Base-by-base conservation (phyloP, 441 rosid species). In the Pelargonium myrrhifolium region DNA sequence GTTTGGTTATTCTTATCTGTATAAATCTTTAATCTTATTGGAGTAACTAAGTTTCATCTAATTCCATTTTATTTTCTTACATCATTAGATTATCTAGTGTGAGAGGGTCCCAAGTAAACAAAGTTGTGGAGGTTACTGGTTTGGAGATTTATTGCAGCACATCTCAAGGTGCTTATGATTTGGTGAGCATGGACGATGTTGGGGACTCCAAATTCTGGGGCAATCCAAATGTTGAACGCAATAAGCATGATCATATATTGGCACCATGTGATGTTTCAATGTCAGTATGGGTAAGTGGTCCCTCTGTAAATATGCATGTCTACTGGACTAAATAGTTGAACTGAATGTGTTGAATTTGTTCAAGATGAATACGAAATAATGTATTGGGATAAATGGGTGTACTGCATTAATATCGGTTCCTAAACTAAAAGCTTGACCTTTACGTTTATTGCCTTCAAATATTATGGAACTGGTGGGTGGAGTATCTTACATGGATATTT, bases 81-180 rank as follows among this genome's bases (percentile, higher is more conserved):
- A 5, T 60, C 39, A 26, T 24, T 26, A 60, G 64, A 60, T 24
- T 26, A 51, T 75, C 75, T 64, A 74, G 83, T 78, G 83, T 77
- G 74, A 80, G 80, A 75, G 89, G 82, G 68, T 86, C 86, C 43
- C 90, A 87, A 82, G 96, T 84, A 65, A 83, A 83, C 83, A 88
- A 89, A 86, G 79, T 65, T 42, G 84, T 82, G 64, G 88, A 84
- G 78, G 79, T 90, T 76, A 80, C 82, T 79, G 96, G 83, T 68
- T 76, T 90, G 79, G 95, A 82, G 78, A 79, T 90, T 74, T 91
- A 88, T 84, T 93, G 92, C 78, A 75, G 80, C 77, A 76, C 80
- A 35, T 78, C 68, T 68, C 68, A 82, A 53, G 87, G 77, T 68
- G 74, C 68, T 79, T 66, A 40, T 26, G 79, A 84, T 74, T 78